Evolutionary conservation across 306 rosid species (phyloP).

Genomic region (Medicago truncatula): DNA sequence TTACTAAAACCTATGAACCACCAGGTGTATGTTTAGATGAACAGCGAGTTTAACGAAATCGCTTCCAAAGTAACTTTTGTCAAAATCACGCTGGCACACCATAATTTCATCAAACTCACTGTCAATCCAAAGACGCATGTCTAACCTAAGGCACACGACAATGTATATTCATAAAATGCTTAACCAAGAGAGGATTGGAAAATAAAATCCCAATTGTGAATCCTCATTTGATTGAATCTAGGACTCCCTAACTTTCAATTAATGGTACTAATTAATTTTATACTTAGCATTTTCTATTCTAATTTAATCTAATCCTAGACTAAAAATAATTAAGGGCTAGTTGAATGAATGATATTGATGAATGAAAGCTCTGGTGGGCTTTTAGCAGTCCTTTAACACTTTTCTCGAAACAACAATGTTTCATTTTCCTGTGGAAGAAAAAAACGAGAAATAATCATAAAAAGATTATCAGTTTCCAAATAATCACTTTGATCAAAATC

Average conservation of each 20-base stretch:
- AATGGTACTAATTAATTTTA: not conserved
- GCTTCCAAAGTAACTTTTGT: too few species aligned
- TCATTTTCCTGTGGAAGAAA: constrained; percentile 59
- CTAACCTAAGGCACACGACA: not conserved
- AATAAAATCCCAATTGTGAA: constrained; percentile 4
- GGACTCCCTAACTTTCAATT: not conserved
- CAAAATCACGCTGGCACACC: too few species aligned
- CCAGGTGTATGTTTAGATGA: too few species aligned
- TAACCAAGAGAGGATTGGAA: not conserved
- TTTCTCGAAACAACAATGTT: constrained; percentile 72
- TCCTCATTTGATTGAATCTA: not conserved
- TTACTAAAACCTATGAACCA: not conserved
- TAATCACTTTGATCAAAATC: constrained; percentile 16
- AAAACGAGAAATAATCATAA: constrained; percentile 53
- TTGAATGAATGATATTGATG: constrained; percentile 38
- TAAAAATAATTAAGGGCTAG: constrained; percentile 13
- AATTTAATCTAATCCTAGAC: not conserved
- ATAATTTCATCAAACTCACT: too few species aligned
- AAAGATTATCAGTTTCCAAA: constrained; percentile 61
- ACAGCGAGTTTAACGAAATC: too few species aligned
- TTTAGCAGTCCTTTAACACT: constrained; percentile 56
- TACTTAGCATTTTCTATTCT: too few species aligned
- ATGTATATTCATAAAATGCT: not conserved
- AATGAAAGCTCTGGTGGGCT: constrained; percentile 53
- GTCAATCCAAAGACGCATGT: too few species aligned